Evolutionary conservation across 192 early-diverging fungal genomes (phyloP).

Genomic region (Powellomyces hirtus): DNA sequence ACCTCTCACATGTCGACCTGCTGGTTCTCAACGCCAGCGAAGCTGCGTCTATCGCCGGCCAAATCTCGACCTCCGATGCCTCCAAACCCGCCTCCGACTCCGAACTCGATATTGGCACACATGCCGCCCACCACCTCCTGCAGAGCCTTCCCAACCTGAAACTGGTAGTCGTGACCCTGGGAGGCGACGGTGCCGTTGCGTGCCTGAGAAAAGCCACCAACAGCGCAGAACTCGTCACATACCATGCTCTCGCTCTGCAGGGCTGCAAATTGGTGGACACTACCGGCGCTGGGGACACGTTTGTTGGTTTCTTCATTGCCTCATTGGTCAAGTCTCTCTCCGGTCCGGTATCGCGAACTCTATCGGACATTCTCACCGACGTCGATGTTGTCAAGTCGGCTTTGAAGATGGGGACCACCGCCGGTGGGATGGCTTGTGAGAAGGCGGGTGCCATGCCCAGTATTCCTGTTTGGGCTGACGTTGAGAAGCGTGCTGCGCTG

Average conservation of each 20-base stretch:
- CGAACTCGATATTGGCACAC: neutral
- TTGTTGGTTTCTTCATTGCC: conserved; percentile 70
- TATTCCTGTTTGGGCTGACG: conserved; percentile 49
- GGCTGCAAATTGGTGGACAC: conserved; percentile 64
- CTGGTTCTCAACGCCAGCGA: conserved; percentile 84
- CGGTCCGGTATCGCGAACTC: neutral
- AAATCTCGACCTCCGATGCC: neutral
- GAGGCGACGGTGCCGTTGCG: conserved; percentile 62
- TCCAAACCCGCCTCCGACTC: neutral
- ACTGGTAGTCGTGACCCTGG: conserved; percentile 68
- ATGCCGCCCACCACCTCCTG: conserved; percentile 35
- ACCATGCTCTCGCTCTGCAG: conserved; percentile 27
- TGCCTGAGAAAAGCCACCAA: conserved; percentile 26
- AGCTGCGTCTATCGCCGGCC: conserved; percentile 39
- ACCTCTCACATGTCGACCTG: conserved; percentile 61
- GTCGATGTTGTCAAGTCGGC: conserved; percentile 42
- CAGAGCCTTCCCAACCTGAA: conserved; percentile 43
- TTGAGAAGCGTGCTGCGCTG: conserved; percentile 2
- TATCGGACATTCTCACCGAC: conserved; percentile 17
- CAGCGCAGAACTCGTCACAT: conserved; percentile 32
- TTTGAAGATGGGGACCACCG: conserved; percentile 57
- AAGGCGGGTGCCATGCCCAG: conserved; percentile 65
- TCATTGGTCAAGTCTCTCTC: conserved; percentile 39
- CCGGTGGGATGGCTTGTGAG: conserved; percentile 66
- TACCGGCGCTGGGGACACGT: conserved; percentile 48